Evolutionary conservation across 1,284 basidiomycete genomes (phyloP).

Genomic region (Marasmius oreades): DNA sequence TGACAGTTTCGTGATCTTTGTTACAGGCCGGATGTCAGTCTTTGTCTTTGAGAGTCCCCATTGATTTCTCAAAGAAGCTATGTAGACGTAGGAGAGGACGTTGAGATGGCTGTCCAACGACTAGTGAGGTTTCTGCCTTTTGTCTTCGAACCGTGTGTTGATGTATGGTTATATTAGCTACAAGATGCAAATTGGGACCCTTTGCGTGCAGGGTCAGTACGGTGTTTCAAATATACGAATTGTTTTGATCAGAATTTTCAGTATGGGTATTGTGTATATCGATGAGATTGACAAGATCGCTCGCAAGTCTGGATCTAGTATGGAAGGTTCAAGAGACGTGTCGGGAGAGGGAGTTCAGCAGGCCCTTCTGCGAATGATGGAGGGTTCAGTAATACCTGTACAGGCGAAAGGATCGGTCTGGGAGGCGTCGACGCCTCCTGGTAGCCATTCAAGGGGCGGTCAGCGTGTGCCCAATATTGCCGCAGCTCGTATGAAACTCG

Average conservation of each 20-base stretch:
- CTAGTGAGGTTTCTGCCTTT: constrained; percentile 43
- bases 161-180: constrained; percentile 44
- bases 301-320: constrained; percentile 57
- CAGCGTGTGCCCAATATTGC: constrained; percentile 33
- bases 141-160: neutral
- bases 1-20: constrained; percentile 4
- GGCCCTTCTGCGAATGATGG: constrained; percentile 87
- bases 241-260: constrained; percentile 27
- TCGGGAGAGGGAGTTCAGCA: constrained; percentile 97
- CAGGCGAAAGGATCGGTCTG: constrained; percentile 63
- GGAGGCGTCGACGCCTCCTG: constrained; percentile 37
- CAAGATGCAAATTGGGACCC: constrained; percentile 89
- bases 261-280: constrained; percentile 91
- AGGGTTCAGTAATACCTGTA: constrained; percentile 83
- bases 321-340: constrained; percentile 83
- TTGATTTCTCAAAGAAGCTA: constrained; percentile 4
- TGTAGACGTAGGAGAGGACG: constrained; percentile 91
- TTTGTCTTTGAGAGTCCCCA: constrained; percentile 2
- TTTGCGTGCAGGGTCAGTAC: constrained; percentile 61
- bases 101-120: constrained; percentile 85
- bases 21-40: constrained; percentile 73
- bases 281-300: constrained; percentile 96
- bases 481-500: constrained; percentile 29
- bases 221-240: neutral
- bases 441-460: constrained; percentile 43